Conservation (phyloP, 768 basidiomycete genomes). For the Amanita phalloides region DNA sequence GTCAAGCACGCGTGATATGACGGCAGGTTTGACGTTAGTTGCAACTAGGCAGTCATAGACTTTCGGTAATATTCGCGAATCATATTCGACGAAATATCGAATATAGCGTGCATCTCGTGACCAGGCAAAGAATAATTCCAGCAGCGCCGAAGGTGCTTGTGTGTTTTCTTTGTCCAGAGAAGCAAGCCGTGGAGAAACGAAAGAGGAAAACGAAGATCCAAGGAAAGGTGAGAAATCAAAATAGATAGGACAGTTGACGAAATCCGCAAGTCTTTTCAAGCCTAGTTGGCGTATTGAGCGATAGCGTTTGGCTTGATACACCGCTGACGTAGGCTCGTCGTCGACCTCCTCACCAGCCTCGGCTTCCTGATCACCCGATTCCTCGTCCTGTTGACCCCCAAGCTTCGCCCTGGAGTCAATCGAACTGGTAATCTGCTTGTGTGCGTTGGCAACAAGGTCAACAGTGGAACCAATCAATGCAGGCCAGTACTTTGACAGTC, state of each 20-base stretch:
- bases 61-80: slow-evolving; percentile 59
- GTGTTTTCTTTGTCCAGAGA: slow-evolving; percentile 76
- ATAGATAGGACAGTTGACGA: slow-evolving; percentile 62
- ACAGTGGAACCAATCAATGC: slow-evolving; percentile 60
- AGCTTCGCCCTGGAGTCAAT: slow-evolving; percentile 10
- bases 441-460: slow-evolving; percentile 54
- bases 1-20: slow-evolving; percentile 75
- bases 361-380: slow-evolving; percentile 16
- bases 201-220: slow-evolving; percentile 46
- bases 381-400: slow-evolving; percentile 20
- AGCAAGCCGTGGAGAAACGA: slow-evolving; percentile 78
- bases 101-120: slow-evolving; percentile 45
- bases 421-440: slow-evolving; percentile 34
- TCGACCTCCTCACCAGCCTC: slow-evolving; percentile 22
- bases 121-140: slow-evolving; percentile 82
- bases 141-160: slow-evolving; percentile 79
- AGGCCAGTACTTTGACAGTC: slow-evolving; percentile 63
- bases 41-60: slow-evolving; percentile 76
- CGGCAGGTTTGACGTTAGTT: slow-evolving; percentile 77
- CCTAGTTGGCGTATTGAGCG: slow-evolving; percentile 75
- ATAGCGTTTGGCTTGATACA: slow-evolving; percentile 22
- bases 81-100: slow-evolving; percentile 59
- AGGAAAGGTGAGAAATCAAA: slow-evolving; percentile 77
- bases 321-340: slow-evolving; percentile 19
- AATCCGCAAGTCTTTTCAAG: slow-evolving; percentile 77